These are phyloP conservation scores for Aspergillus bridgeri DNA, from an alignment of 495 filamentous ascomycete species.

Conservation along the genomic window DNA sequence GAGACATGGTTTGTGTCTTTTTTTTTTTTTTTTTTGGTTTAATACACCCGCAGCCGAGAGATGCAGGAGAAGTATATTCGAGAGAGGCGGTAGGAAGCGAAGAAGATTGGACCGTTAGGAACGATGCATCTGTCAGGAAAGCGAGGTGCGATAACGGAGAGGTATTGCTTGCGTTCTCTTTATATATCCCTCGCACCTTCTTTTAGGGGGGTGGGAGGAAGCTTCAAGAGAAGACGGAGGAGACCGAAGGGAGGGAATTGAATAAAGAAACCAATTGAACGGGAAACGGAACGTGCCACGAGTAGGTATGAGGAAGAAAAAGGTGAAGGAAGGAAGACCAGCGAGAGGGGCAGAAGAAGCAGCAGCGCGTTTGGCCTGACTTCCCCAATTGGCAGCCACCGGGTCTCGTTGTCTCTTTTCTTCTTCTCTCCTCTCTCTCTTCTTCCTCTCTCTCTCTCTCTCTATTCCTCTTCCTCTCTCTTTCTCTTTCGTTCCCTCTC, in stretches of 20 bases:
- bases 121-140: conserved; percentile 17
- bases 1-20: conserved; percentile 34
- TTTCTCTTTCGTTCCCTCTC: not conserved
- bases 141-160: not conserved
- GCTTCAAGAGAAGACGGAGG: too few relatives aligned
- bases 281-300: too few relatives aligned
- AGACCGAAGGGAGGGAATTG: not conserved
- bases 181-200: not conserved
- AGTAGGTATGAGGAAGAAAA: too few relatives aligned
- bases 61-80: conserved; percentile 9
- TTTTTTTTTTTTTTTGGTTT: conserved; percentile 12
- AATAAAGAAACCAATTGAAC: not conserved
- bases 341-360: conserved; percentile 9
- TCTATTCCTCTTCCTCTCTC: too few relatives aligned
- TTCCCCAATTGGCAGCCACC: not conserved
- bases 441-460: not conserved
- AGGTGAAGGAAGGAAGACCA: not conserved
- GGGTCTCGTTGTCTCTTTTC: not conserved
- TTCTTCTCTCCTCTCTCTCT: too few relatives aligned
- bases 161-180: not conserved
- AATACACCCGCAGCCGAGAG: conserved; percentile 13
- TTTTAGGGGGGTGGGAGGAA: not conserved
- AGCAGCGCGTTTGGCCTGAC: not conserved
- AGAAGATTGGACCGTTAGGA: conserved; percentile 2
- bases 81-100: conserved; percentile 11